A percentile compares a stretch with the other conserved stretches of the same genome.
Evolutionary conservation across 768 basidiomycete genomes (phyloP).

Genomic region (Pulveroboletus frians): DNA sequence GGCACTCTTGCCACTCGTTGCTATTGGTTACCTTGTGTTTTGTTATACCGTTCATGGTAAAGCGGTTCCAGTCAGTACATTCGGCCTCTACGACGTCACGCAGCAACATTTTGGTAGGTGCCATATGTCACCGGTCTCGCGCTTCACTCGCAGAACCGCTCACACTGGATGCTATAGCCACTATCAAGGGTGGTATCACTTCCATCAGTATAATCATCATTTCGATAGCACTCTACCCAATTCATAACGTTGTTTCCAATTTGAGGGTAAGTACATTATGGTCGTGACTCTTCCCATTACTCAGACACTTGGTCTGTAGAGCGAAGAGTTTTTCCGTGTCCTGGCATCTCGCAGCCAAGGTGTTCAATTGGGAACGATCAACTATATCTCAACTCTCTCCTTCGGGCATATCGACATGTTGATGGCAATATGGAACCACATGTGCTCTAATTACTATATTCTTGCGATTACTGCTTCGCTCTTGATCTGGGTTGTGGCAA

Average conservation of each 20-base stretch:
- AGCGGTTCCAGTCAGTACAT: slow-evolving; percentile 23
- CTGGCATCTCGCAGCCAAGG: slow-evolving; percentile 13
- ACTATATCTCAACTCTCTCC: slow-evolving; percentile 20
- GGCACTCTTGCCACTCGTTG: slow-evolving; percentile 22
- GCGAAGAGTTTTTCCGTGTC: slow-evolving; percentile 28
- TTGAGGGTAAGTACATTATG: slow-evolving; percentile 10
- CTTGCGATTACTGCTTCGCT: slow-evolving; percentile 15
- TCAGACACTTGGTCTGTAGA: slow-evolving; percentile 4
- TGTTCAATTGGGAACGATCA: slow-evolving; percentile 21
- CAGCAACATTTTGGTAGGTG: slow-evolving; percentile 19
- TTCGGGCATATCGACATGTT: slow-evolving; percentile 17
- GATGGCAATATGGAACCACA: slow-evolving; percentile 10
- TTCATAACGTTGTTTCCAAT: slow-evolving; percentile 13
- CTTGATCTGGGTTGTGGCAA: slow-evolving; percentile 16
- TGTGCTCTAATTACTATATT: slow-evolving; percentile 22
- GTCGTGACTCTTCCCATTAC: neutral
- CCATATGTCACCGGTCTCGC: neutral
- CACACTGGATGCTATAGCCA: slow-evolving; percentile 8
- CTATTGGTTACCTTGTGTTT: slow-evolving; percentile 27
- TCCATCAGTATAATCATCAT: slow-evolving; percentile 27
- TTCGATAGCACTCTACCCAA: slow-evolving; percentile 25
- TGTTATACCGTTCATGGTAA: slow-evolving; percentile 24
- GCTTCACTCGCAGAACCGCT: neutral
- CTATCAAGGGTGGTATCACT: slow-evolving; percentile 27
- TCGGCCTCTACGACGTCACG: slow-evolving; percentile 19